A percentile compares a stretch with the other conserved stretches of the same genome.
phyloP scores from a whole-genome alignment of 1,284 basidiomycete genomes.

The Fereydounia khargensis region DNA sequence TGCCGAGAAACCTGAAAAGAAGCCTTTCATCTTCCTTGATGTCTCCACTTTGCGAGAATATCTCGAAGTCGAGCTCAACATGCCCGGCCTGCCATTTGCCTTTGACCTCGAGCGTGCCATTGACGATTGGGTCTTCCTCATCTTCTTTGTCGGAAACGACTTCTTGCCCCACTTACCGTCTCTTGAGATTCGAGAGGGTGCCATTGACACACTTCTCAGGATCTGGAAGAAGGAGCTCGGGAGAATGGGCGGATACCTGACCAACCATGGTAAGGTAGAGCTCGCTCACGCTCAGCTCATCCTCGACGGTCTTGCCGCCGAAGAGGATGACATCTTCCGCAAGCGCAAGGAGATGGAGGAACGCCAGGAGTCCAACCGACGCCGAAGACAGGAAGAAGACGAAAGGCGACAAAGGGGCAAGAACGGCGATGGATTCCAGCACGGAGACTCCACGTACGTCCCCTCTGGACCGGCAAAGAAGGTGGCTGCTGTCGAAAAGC shows the following conservation, averaged over 20 bases:
- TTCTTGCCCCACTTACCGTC: slow-evolving; percentile 97
- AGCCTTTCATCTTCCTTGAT: slow-evolving; percentile 99
- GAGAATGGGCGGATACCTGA: slow-evolving; percentile 93
- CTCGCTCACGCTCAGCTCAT: slow-evolving; percentile 85
- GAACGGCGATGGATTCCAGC: slow-evolving; percentile 21
- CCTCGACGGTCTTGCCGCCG: slow-evolving; percentile 83
- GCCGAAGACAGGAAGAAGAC: slow-evolving; percentile 79
- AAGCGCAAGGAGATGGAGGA: slow-evolving; percentile 86
- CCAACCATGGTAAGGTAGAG: slow-evolving; percentile 87
- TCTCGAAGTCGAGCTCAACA: slow-evolving; percentile 88
- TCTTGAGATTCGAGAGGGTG: slow-evolving; percentile 97
- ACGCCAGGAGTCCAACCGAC: slow-evolving; percentile 76
- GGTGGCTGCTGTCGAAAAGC: slow-evolving; percentile 23
- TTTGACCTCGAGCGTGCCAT: slow-evolving; percentile 95
- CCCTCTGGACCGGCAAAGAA: slow-evolving; percentile 18
- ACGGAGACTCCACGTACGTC: slow-evolving; percentile 31
- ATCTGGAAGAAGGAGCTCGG: slow-evolving; percentile 93
- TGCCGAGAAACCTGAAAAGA: slow-evolving; percentile 71
- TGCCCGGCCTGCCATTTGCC: slow-evolving; percentile 74
- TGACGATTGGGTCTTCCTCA: slow-evolving; percentile 99
- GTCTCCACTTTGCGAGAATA: slow-evolving; percentile 93
- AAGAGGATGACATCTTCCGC: slow-evolving; percentile 94
- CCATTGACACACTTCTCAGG: slow-evolving; percentile 90
- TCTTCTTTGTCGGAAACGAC: slow-evolving; percentile 99
- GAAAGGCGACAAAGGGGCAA: slow-evolving; percentile 63